phyloP scores from a whole-genome alignment of 441 rosid species.

The Aleurites moluccanus region DNA sequence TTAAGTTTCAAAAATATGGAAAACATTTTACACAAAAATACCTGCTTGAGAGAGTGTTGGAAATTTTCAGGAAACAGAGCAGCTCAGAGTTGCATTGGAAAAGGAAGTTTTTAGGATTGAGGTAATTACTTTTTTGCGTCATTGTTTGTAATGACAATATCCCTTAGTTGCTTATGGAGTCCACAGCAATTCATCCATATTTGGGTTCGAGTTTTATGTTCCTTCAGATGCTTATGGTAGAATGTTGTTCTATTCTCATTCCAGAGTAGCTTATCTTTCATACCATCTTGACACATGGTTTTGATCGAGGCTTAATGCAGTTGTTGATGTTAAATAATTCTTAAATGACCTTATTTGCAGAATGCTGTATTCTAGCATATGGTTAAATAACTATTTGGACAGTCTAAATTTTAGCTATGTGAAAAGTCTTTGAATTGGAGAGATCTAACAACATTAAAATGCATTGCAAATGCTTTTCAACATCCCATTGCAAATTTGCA shows the following conservation, averaged over 20 bases:
- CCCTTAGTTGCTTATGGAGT: not conserved
- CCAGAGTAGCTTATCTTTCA: no score
- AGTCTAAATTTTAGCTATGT: no score
- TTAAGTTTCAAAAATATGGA: not conserved
- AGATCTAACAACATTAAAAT: no score
- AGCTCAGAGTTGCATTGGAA: constrained; percentile 65
- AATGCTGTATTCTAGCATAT: no score
- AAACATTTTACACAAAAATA: constrained; percentile 16
- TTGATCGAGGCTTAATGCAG: no score
- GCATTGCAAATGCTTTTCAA: no score
- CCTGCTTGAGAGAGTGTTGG: constrained; percentile 26
- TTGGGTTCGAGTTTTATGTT: not conserved
- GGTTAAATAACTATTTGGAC: no score
- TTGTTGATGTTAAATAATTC: no score
- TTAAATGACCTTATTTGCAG: no score
- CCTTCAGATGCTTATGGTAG: not conserved
- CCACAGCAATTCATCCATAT: not conserved
- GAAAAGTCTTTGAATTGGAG: no score
- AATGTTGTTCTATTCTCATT: not conserved
- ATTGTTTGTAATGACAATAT: constrained; percentile 4
- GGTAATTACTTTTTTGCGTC: constrained; percentile 47
- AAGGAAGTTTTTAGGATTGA: constrained; percentile 65
- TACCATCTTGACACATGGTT: no score
- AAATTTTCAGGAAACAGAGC: constrained; percentile 66
- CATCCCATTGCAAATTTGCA: no score